A percentile compares a stretch with the other conserved stretches of the same genome.
These are phyloP conservation scores for Geosmithia putterillii DNA, from an alignment of 2,329 filamentous ascomycete genomes.

Conservation along the genomic window DNA sequence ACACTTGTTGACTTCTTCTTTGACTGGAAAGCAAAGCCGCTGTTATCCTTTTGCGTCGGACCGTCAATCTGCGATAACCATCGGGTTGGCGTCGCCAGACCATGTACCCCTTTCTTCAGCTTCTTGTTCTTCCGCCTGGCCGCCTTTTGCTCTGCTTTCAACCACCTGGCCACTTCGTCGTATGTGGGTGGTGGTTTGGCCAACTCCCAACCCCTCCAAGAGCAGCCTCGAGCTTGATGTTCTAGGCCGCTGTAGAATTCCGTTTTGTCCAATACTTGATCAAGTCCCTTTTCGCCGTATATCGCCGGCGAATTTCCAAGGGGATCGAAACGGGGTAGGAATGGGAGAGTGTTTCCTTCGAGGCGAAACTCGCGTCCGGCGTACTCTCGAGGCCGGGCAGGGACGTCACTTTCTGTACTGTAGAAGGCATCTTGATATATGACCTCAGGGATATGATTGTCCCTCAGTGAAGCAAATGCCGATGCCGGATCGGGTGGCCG, in stretches of 20 bases:
- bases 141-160: constrained; percentile 12
- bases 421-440: constrained; percentile 84
- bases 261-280: constrained; percentile 30
- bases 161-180: constrained; percentile 59
- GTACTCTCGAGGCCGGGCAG: constrained; percentile 66
- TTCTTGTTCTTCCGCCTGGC: neutral
- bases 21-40: constrained; percentile 80
- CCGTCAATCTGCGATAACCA: constrained; percentile 77
- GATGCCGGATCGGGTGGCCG: constrained; percentile 12
- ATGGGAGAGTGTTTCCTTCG: constrained; percentile 63
- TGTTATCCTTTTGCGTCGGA: constrained; percentile 67
- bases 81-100: constrained; percentile 13
- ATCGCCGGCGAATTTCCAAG: constrained; percentile 41
- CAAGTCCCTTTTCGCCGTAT: constrained; percentile 36
- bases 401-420: constrained; percentile 72
- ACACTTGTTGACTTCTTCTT: constrained; percentile 63
- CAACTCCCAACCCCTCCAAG: constrained; percentile 60
- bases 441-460: constrained; percentile 40
- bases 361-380: constrained; percentile 77
- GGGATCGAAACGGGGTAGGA: constrained; percentile 66
- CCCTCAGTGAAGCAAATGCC: constrained; percentile 10
- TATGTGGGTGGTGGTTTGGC: constrained; percentile 56
- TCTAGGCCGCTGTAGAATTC: constrained; percentile 38
- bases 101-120: neutral
- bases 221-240: constrained; percentile 38